phyloP scores from a whole-genome alignment of 2,329 filamentous ascomycete genomes.

The Colletotrichum lini region DNA sequence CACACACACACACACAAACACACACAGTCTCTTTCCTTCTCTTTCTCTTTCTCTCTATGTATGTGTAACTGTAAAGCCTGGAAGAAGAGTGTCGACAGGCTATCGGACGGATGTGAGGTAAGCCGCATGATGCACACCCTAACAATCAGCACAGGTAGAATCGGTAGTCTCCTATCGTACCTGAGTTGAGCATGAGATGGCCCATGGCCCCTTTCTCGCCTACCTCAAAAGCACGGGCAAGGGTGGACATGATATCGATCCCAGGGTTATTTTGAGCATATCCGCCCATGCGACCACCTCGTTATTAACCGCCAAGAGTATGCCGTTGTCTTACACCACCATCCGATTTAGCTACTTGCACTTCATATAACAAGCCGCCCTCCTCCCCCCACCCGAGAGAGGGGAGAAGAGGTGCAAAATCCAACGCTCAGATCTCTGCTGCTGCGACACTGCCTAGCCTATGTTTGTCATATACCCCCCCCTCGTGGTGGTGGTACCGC shows the following conservation, averaged over 20 bases:
- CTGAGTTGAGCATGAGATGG: constrained; percentile 9
- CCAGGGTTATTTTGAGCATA: constrained; percentile 1
- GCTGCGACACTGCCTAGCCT: neutral
- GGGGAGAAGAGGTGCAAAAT: constrained; percentile 1
- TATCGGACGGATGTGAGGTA: neutral
- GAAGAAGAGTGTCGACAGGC: neutral
- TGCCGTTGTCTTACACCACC: neutral
- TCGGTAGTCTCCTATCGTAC: neutral
- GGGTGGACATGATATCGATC: neutral
- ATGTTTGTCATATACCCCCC: too few species aligned
- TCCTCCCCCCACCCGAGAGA: constrained; percentile 7
- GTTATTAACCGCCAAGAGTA: neutral
- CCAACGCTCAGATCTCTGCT: neutral
- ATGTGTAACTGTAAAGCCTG: neutral
- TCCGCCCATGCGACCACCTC: constrained; percentile 9
- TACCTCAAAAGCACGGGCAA: neutral
- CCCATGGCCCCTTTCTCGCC: neutral
- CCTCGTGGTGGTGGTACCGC: constrained; percentile 10
- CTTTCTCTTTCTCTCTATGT: neutral
- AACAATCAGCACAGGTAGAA: too few species aligned
- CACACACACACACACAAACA: too few species aligned
- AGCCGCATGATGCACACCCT: neutral
- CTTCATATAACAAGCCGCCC: constrained; percentile 23
- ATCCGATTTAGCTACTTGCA: neutral
- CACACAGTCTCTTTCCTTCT: neutral